Percentiles rank a stretch among this genome's conserved stretches.
Conservation (phyloP, 345 rosid genomes). For the Populus euphratica region DNA sequence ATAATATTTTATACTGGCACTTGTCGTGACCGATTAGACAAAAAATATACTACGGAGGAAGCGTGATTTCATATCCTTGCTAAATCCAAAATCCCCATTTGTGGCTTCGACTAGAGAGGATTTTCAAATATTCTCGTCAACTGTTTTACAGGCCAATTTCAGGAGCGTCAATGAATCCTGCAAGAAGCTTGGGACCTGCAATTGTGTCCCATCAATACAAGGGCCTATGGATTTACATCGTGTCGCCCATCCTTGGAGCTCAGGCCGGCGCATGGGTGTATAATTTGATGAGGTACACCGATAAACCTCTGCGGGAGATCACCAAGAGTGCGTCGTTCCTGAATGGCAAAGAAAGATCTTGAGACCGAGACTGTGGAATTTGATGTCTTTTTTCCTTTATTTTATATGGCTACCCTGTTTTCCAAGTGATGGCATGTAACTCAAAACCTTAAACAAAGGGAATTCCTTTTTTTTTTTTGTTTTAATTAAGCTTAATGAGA, state of each 20-base stretch:
- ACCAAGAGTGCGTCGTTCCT: constrained; percentile 25
- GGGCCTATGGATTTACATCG: constrained; percentile 71
- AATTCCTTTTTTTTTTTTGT: not conserved
- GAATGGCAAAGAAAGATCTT: not conserved
- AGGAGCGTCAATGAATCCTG: constrained; percentile 91
- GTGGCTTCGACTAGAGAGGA: not conserved
- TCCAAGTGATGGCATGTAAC: not conserved
- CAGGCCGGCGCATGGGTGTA: constrained; percentile 71
- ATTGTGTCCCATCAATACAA: constrained; percentile 47
- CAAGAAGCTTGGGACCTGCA: constrained; percentile 89
- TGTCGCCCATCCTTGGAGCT: constrained; percentile 64
- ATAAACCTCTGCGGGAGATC: constrained; percentile 58
- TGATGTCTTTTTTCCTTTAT: not conserved
- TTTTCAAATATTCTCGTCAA: not conserved
- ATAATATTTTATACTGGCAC: no score
- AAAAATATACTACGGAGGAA: not conserved
- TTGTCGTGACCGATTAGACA: not conserved
- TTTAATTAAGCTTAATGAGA: not conserved
- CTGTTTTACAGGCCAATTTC: constrained; percentile 50
- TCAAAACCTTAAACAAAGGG: not conserved
- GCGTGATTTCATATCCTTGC: not conserved
- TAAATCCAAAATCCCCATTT: not conserved
- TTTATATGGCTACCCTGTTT: not conserved
- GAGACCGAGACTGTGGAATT: not conserved
- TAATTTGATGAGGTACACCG: constrained; percentile 65